Evolutionary conservation across 148 eudicot species (phyloP).

Genomic region (Fallopia convolvulus): DNA sequence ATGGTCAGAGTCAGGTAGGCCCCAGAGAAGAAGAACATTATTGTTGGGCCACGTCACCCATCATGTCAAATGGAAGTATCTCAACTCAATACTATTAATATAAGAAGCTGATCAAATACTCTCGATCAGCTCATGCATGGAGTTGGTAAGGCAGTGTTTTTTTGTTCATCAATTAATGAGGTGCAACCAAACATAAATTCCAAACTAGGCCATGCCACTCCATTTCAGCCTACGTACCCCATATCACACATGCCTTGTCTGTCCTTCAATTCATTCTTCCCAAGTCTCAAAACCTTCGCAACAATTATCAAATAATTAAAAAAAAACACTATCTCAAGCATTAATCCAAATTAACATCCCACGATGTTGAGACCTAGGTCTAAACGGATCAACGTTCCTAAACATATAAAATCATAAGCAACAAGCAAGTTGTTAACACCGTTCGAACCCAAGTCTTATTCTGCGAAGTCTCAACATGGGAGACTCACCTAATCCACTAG

Average conservation of each 20-base stretch:
- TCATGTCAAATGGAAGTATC: not conserved
- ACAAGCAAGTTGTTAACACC: too few species aligned
- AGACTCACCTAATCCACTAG: too few species aligned
- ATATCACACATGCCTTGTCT: slow-evolving; percentile 1
- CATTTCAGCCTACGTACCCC: not conserved
- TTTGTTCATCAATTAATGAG: not conserved
- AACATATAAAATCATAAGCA: too few species aligned
- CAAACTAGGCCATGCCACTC: not conserved
- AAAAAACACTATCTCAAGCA: too few species aligned
- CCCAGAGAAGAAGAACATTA: not conserved
- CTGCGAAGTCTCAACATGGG: too few species aligned
- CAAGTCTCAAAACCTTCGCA: too few species aligned
- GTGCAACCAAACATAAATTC: not conserved
- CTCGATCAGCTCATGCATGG: not conserved
- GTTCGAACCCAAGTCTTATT: too few species aligned
- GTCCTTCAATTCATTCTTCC: not conserved
- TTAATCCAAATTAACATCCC: not conserved
- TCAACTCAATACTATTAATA: too few species aligned
- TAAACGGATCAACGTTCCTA: too few species aligned
- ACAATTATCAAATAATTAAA: too few species aligned
- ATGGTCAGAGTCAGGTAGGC: not conserved
- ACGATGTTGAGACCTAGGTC: too few species aligned
- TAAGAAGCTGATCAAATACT: not conserved
- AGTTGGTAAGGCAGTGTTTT: not conserved
- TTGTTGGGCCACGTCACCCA: slow-evolving; percentile 3